Evolutionary conservation across 2,329 filamentous ascomycete species (phyloP).

Genomic region (Beauveria caledonica): DNA sequence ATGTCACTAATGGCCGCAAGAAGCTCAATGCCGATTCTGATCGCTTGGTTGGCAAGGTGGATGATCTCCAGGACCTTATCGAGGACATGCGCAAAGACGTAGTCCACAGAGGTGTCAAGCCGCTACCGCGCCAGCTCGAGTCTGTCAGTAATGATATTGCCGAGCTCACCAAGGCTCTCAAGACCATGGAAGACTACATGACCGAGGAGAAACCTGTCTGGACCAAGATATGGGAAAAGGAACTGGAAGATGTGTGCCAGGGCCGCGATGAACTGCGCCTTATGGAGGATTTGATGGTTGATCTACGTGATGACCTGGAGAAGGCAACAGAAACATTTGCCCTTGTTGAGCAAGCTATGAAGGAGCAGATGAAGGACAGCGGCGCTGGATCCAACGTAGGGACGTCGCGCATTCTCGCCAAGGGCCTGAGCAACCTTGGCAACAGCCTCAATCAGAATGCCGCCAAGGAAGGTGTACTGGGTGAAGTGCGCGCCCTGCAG

Average conservation of each 20-base stretch:
- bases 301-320: slow-evolving; percentile 89
- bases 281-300: slow-evolving; percentile 89
- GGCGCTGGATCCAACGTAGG: slow-evolving; percentile 42
- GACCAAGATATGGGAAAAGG: slow-evolving; percentile 99
- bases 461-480: slow-evolving; percentile 85
- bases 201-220: slow-evolving; percentile 88
- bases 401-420: slow-evolving; percentile 48
- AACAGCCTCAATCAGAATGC: slow-evolving; percentile 60
- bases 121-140: slow-evolving; percentile 83
- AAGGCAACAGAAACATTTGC: slow-evolving; percentile 91
- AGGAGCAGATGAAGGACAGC: slow-evolving; percentile 82
- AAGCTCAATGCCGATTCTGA: slow-evolving; percentile 81
- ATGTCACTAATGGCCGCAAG: slow-evolving; percentile 83
- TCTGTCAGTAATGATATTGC: slow-evolving; percentile 82
- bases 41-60: slow-evolving; percentile 81
- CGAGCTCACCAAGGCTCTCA: slow-evolving; percentile 72
- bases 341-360: slow-evolving; percentile 94
- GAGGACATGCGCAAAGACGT: slow-evolving; percentile 98
- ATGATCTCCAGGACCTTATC: slow-evolving; percentile 93
- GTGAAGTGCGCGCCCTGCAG: slow-evolving; percentile 85
- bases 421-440: slow-evolving; percentile 44
- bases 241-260: slow-evolving; percentile 90
- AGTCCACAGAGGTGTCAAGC: slow-evolving; percentile 83
- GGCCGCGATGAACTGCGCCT: slow-evolving; percentile 91
- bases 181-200: slow-evolving; percentile 90